Conservation (phyloP, 192 early-diverging fungal species). For the Backusella morwellensis region DNA sequence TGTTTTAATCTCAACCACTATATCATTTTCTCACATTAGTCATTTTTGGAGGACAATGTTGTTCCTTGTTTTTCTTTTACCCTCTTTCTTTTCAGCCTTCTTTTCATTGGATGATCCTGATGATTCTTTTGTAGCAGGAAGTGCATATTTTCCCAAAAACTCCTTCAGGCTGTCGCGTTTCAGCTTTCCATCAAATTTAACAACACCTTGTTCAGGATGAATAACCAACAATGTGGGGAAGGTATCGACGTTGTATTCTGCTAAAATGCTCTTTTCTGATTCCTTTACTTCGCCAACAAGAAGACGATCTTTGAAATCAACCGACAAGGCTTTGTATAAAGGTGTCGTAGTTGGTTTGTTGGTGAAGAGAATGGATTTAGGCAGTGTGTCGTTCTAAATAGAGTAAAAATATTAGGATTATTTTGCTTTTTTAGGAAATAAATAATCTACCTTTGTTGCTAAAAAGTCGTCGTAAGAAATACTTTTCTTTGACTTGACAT, state of each 20-base stretch:
- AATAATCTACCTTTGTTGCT: constrained; percentile 43
- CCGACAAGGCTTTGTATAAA: constrained; percentile 85
- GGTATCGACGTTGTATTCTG: constrained; percentile 53
- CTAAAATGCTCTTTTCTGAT: constrained; percentile 47
- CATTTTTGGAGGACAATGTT: neutral
- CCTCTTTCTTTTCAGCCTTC: constrained; percentile 18
- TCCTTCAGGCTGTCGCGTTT: constrained; percentile 61
- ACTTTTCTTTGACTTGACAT: constrained; percentile 49
- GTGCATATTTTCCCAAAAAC: constrained; percentile 64
- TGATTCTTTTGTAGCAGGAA: constrained; percentile 25
- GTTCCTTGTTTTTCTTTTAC: constrained; percentile 11
- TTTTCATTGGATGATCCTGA: constrained; percentile 2
- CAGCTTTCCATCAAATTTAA: constrained; percentile 62
- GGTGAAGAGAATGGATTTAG: constrained; percentile 79
- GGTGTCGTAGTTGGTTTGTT: constrained; percentile 73
- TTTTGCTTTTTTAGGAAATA: neutral
- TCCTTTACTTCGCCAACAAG: constrained; percentile 70
- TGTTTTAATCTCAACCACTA: constrained; percentile 34
- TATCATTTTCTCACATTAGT: constrained; percentile 14
- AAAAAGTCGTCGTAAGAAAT: constrained; percentile 59
- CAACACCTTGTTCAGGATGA: constrained; percentile 41
- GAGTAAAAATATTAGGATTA: neutral
- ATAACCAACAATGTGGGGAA: constrained; percentile 74
- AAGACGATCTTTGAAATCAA: constrained; percentile 67
- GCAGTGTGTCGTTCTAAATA: constrained; percentile 46